These are phyloP conservation scores for Secale cereale DNA, from an alignment of 176 grass and related monocot species.

Conservation along the genomic window DNA sequence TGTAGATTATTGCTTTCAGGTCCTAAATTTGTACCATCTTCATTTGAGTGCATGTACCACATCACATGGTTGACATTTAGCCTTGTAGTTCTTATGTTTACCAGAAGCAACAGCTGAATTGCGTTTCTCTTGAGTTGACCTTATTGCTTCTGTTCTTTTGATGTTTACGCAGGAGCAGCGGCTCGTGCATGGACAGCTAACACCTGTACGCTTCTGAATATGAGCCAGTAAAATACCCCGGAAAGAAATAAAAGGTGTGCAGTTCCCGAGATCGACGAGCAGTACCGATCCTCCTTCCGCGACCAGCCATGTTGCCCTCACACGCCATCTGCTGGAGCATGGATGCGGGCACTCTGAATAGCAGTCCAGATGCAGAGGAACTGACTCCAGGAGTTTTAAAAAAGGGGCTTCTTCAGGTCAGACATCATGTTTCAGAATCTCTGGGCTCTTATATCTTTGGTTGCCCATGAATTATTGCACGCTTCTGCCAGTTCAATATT, in stretches of 20 bases:
- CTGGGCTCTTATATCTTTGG: slow-evolving; percentile 3
- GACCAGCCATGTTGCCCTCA: slow-evolving; percentile 19
- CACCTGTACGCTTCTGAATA: slow-evolving; percentile 14
- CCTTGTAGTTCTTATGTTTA: background rate
- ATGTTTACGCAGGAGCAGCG: slow-evolving; percentile 17
- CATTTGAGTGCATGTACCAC: background rate
- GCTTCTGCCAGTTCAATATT: slow-evolving; percentile 9
- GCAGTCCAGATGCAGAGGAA: slow-evolving; percentile 45
- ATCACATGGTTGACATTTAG: background rate
- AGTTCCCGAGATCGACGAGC: background rate
- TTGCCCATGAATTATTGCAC: slow-evolving; percentile 22
- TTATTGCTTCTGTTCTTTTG: slow-evolving; percentile 1
- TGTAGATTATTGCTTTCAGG: background rate
- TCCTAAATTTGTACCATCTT: background rate
- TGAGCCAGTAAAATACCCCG: background rate
- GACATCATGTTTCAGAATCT: slow-evolving; percentile 44
- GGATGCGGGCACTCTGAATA: slow-evolving; percentile 15
- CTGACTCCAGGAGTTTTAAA: slow-evolving; percentile 19
- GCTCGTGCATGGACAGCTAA: slow-evolving; percentile 11
- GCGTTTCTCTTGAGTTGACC: slow-evolving; percentile 8
- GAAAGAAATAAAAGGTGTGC: background rate
- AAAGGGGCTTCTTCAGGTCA: slow-evolving; percentile 28
- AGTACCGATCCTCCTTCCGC: slow-evolving; percentile 5
- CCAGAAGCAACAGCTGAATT: slow-evolving; percentile 3
- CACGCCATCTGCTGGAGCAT: slow-evolving; percentile 11